A percentile compares a stretch with the other conserved stretches of the same genome.
Evolutionary conservation across 225 moss, liverwort and hornwort genomes (phyloP).

Genomic region (Physcomitrium patens): DNA sequence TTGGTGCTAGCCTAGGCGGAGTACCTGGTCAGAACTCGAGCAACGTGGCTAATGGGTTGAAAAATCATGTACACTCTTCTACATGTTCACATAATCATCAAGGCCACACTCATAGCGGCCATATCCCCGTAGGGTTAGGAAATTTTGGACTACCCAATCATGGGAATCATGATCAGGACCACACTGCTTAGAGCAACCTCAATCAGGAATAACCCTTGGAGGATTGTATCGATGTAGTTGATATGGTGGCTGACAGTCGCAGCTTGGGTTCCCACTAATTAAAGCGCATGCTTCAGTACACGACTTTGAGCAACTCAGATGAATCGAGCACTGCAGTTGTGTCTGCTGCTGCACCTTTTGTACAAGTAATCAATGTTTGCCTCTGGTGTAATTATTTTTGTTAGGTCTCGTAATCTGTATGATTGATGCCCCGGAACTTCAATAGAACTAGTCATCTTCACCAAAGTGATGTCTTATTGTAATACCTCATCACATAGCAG

Average conservation of each 20-base stretch:
- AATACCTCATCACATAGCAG: too few relatives aligned
- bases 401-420: too few relatives aligned
- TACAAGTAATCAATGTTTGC: too few relatives aligned
- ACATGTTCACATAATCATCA: slow-evolving; percentile 53
- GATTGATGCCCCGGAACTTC: too few relatives aligned
- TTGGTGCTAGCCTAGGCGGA: slow-evolving; percentile 56
- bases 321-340: slow-evolving; percentile 16
- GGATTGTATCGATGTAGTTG: slow-evolving; percentile 46
- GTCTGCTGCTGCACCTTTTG: neutral
- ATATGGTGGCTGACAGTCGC: slow-evolving; percentile 26
- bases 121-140: slow-evolving; percentile 46
- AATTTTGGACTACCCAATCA: slow-evolving; percentile 39
- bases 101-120: slow-evolving; percentile 27
- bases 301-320: slow-evolving; percentile 22
- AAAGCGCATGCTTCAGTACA: slow-evolving; percentile 23
- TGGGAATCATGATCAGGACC: slow-evolving; percentile 34
- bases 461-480: too few relatives aligned
- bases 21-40: slow-evolving; percentile 49
- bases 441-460: too few relatives aligned
- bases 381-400: too few relatives aligned
- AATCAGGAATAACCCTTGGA: slow-evolving; percentile 34
- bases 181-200: slow-evolving; percentile 48
- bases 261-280: slow-evolving; percentile 34
- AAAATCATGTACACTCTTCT: slow-evolving; percentile 62
- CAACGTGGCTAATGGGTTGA: slow-evolving; percentile 45